These are phyloP conservation scores for Rhytidhysteron rufulum DNA, from an alignment of 2,329 filamentous ascomycete species.

Conservation along the genomic window DNA sequence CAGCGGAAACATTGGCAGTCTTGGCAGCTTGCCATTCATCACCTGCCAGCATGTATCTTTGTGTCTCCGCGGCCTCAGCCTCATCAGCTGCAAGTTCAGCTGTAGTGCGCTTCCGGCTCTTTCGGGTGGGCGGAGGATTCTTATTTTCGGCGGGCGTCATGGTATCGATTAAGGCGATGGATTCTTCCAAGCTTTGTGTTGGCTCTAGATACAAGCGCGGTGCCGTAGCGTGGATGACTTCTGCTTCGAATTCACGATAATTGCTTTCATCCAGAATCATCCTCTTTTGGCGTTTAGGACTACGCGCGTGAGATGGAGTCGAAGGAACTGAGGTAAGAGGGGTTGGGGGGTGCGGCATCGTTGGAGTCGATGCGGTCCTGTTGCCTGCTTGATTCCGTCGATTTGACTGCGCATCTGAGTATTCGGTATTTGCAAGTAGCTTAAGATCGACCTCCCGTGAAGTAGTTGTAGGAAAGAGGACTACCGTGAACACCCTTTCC, in stretches of 20 bases:
- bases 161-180: slow-evolving; percentile 66
- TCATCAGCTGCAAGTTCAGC: slow-evolving; percentile 95
- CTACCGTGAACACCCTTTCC: slow-evolving; percentile 67
- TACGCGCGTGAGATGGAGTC: slow-evolving; percentile 55
- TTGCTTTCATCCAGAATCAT: slow-evolving; percentile 75
- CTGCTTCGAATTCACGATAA: slow-evolving; percentile 70
- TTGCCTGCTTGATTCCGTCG: slow-evolving; percentile 46
- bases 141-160: slow-evolving; percentile 75
- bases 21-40: slow-evolving; percentile 73
- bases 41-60: slow-evolving; percentile 87
- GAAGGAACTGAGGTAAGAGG: slow-evolving; percentile 54
- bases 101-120: slow-evolving; percentile 86
- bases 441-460: slow-evolving; percentile 72
- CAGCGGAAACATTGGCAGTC: slow-evolving; percentile 54
- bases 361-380: slow-evolving; percentile 40
- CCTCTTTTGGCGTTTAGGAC: slow-evolving; percentile 67
- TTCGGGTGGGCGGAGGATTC: slow-evolving; percentile 73
- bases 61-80: slow-evolving; percentile 80
- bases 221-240: slow-evolving; percentile 69
- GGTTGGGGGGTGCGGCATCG: slow-evolving; percentile 62
- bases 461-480: slow-evolving; percentile 78
- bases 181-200: slow-evolving; percentile 64
- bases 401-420: slow-evolving; percentile 46
- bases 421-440: slow-evolving; percentile 69
- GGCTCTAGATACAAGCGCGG: slow-evolving; percentile 75